phyloP scores from a whole-genome alignment of 2,329 filamentous ascomycete species.

The Lachnellula cervina region DNA sequence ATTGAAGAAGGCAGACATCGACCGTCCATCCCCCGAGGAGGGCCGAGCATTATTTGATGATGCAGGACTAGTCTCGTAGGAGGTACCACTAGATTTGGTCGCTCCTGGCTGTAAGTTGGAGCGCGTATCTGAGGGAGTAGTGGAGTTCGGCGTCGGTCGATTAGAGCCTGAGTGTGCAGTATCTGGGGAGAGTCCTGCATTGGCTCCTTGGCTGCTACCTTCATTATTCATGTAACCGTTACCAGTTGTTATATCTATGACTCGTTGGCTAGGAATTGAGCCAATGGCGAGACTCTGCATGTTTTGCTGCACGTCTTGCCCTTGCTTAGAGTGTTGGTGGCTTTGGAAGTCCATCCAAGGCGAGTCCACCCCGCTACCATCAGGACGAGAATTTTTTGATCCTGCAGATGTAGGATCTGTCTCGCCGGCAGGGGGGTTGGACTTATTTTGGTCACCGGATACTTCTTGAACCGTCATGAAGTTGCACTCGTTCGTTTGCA shows the following conservation, averaged over 20 bases:
- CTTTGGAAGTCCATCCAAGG: not conserved
- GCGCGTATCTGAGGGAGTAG: constrained; percentile 40
- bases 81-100: constrained; percentile 38
- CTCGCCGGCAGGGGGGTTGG: not conserved
- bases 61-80: constrained; percentile 50
- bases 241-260: constrained; percentile 20
- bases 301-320: constrained; percentile 18
- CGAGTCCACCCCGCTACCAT: not conserved
- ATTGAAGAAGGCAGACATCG: constrained; percentile 30
- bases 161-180: constrained; percentile 37
- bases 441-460: constrained; percentile 9
- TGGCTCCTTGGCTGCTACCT: constrained; percentile 34
- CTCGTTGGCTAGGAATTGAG: constrained; percentile 2
- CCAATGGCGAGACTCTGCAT: constrained; percentile 20
- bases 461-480: constrained; percentile 12
- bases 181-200: constrained; percentile 23
- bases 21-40: constrained; percentile 29
- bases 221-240: constrained; percentile 40
- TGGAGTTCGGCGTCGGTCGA: constrained; percentile 57
- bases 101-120: constrained; percentile 17
- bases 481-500: constrained; percentile 13
- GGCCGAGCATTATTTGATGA: constrained; percentile 29
- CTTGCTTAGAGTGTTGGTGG: constrained; percentile 1
- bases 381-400: not conserved
- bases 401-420: constrained; percentile 10